phyloP scores from a whole-genome alignment of 2,329 filamentous ascomycete genomes.

The Monosporascus sp. region DNA sequence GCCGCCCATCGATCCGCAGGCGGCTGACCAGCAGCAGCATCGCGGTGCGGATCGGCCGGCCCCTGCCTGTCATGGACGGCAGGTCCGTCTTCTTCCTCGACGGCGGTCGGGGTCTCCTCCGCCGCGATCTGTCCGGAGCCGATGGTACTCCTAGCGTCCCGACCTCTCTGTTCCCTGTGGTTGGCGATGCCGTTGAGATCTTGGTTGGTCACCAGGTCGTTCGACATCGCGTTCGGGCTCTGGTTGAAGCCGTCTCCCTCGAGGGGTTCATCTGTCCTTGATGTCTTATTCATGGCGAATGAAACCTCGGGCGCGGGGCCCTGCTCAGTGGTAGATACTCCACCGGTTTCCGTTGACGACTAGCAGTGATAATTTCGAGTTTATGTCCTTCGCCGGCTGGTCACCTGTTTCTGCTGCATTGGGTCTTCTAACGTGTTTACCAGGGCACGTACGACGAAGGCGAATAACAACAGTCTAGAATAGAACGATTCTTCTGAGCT shows the following conservation, averaged over 20 bases:
- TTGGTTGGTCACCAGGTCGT: slow-evolving; percentile 52
- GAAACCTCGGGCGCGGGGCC: slow-evolving; percentile 1
- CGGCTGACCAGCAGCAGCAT: background rate
- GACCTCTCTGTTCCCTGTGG: slow-evolving; percentile 22
- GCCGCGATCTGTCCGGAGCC: slow-evolving; percentile 22
- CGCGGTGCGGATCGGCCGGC: background rate
- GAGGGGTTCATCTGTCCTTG: slow-evolving; percentile 33
- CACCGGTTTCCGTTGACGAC: background rate
- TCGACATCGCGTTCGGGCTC: slow-evolving; percentile 46
- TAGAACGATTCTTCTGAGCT: too few relatives aligned
- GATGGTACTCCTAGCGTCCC: slow-evolving; percentile 16
- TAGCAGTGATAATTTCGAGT: background rate
- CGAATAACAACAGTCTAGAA: too few relatives aligned
- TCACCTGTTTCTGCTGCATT: too few relatives aligned
- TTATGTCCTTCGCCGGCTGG: too few relatives aligned
- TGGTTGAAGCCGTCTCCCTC: slow-evolving; percentile 45
- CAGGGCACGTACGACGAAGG: too few relatives aligned
- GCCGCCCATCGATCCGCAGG: background rate
- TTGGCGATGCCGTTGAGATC: slow-evolving; percentile 52
- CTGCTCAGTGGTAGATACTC: background rate
- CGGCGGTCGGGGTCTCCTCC: slow-evolving; percentile 10
- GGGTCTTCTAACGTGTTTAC: too few relatives aligned
- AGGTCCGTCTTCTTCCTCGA: slow-evolving; percentile 11
- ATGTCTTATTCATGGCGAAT: slow-evolving; percentile 26
- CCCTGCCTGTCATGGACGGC: background rate